Conservation (phyloP, 805 yeast genomes). For the Saturnispora zaruensis region DNA sequence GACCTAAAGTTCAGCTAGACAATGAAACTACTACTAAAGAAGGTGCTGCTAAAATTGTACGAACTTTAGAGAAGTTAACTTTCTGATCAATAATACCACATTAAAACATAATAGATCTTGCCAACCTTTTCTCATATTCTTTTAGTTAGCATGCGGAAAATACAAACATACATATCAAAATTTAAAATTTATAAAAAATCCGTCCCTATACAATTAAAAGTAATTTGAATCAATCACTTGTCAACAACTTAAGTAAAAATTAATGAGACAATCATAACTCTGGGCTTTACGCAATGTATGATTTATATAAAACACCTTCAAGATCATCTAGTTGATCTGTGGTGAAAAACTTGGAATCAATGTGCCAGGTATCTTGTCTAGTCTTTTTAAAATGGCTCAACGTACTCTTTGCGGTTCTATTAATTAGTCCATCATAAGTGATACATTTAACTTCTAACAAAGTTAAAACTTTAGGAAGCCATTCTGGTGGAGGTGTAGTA, state of each 20-base stretch:
- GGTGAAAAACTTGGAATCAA: conserved; percentile 68
- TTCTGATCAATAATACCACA: conserved; percentile 33
- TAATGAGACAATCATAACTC: neutral
- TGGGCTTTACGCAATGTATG: conserved; percentile 36
- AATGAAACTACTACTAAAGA: conserved; percentile 31
- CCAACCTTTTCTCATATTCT: neutral
- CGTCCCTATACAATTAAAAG: neutral
- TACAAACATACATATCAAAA: neutral
- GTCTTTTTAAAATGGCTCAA: conserved; percentile 82
- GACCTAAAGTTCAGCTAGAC: conserved; percentile 59
- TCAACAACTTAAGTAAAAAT: neutral
- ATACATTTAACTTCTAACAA: conserved; percentile 63
- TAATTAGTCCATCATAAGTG: conserved; percentile 68
- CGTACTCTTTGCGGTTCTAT: conserved; percentile 73
- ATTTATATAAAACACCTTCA: conserved; percentile 90
- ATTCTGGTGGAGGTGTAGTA: conserved; percentile 78
- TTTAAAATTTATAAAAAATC: neutral
- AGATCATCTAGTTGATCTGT: conserved; percentile 77
- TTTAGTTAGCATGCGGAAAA: neutral
- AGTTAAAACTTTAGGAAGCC: conserved; percentile 74
- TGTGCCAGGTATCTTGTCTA: conserved; percentile 94
- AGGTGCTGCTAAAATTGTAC: conserved; percentile 57
- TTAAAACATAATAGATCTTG: neutral
- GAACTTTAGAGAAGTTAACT: conserved; percentile 53
- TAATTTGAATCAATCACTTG: neutral